phyloP scores from a whole-genome alignment of 257 asterid genomes.

The Lycium ferocissimum region DNA sequence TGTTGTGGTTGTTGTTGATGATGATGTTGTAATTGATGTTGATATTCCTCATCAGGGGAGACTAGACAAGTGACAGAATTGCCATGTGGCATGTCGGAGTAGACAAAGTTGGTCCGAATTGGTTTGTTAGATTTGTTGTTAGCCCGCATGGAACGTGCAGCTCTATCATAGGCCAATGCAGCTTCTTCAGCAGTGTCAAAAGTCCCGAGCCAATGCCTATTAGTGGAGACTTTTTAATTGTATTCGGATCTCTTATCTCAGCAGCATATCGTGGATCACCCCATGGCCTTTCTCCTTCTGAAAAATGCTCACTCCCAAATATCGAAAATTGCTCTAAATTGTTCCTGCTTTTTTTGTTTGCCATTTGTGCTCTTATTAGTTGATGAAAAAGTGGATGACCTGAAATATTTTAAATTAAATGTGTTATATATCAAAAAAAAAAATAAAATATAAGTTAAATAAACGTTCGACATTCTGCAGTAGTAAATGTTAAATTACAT shows the following conservation, averaged over 20 bases:
- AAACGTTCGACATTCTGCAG: no score
- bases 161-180: constrained; percentile 84
- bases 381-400: constrained; percentile 19
- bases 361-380: constrained; percentile 23
- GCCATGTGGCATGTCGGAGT: constrained; percentile 91
- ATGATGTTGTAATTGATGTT: constrained; percentile 32
- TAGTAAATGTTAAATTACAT: no score
- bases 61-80: constrained; percentile 77
- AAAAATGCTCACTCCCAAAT: constrained; percentile 82
- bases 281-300: constrained; percentile 90
- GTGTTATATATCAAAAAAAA: no score
- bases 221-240: no score
- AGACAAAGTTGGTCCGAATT: constrained; percentile 84
- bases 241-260: constrained; percentile 82
- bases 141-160: constrained; percentile 83
- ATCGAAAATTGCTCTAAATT: constrained; percentile 45
- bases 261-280: constrained; percentile 94
- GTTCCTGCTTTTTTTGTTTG: constrained; percentile 36
- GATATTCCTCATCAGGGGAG: constrained; percentile 74
- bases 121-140: constrained; percentile 41
- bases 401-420: no score
- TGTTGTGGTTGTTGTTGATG: neutral
- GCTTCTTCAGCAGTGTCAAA: constrained; percentile 95
- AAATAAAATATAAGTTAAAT: no score
- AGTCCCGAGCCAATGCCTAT: constrained; percentile 90